These are phyloP conservation scores for Metarhizium brunneum DNA, from an alignment of 2,329 filamentous ascomycete genomes.

Conservation along the genomic window DNA sequence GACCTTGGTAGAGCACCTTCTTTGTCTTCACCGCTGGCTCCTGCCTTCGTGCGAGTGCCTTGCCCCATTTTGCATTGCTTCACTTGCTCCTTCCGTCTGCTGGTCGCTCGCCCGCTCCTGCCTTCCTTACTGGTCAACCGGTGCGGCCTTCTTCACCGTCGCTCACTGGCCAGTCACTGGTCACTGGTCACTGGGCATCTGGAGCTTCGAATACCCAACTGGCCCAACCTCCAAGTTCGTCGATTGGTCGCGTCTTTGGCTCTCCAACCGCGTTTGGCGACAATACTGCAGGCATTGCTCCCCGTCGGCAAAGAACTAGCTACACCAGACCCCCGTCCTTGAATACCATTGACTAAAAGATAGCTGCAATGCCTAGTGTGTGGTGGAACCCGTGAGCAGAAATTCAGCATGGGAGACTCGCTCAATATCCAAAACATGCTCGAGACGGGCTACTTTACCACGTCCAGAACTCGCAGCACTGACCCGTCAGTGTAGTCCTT, in stretches of 20 bases:
- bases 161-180: no score
- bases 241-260: background rate
- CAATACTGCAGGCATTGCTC: background rate
- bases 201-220: no score
- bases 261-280: background rate
- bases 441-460: slow-evolving; percentile 41
- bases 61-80: background rate
- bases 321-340: background rate
- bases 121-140: background rate
- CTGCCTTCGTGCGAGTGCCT: background rate
- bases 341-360: background rate
- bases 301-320: background rate
- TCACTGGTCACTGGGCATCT: no score
- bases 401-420: slow-evolving; percentile 31
- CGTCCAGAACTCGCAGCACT: slow-evolving; percentile 30
- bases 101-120: background rate
- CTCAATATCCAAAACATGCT: slow-evolving; percentile 37
- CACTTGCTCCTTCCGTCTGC: background rate
- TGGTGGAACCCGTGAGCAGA: slow-evolving; percentile 5
- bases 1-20: background rate
- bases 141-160: background rate
- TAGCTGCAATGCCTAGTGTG: slow-evolving; percentile 13
- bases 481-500: slow-evolving; percentile 14
- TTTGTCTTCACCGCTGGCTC: background rate
- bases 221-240: no score